Percentiles rank a stretch among this genome's conserved stretches.
Conservation (phyloP, 1,284 basidiomycete genomes). For the Ceratobasidium sp. region DNA sequence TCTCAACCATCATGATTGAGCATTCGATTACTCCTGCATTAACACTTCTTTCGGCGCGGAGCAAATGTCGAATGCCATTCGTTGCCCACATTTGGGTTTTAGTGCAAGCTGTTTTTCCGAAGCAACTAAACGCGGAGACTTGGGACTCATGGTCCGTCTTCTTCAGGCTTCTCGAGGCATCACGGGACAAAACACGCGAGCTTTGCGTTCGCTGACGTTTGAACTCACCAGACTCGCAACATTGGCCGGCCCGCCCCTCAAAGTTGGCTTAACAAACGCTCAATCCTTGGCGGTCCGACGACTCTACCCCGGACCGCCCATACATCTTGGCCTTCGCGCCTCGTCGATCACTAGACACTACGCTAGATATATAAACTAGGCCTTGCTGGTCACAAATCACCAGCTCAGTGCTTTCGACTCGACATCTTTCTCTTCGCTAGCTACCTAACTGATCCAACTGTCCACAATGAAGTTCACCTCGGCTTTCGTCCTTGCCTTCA, state of each 20-base stretch:
- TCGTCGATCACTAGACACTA: too few relatives aligned
- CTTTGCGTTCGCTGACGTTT: not conserved
- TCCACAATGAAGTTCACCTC: constrained; percentile 31
- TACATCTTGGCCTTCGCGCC: too few relatives aligned
- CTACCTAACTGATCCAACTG: too few relatives aligned
- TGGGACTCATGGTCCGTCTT: not conserved
- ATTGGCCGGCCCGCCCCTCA: too few relatives aligned
- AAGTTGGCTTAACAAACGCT: too few relatives aligned
- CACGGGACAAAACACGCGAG: not conserved
- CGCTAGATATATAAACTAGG: too few relatives aligned
- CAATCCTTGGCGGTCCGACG: too few relatives aligned
- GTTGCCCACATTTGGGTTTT: not conserved
- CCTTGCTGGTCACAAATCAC: too few relatives aligned
- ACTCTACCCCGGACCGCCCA: too few relatives aligned
- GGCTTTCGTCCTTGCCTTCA: constrained; percentile 8
- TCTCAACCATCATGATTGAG: not conserved
- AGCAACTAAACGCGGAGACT: not conserved
- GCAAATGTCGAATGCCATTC: not conserved
- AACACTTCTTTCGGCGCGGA: not conserved
- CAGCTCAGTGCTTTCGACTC: too few relatives aligned
- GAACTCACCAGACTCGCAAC: not conserved
- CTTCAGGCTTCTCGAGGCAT: not conserved
- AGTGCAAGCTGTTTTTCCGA: not conserved
- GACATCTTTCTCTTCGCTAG: too few relatives aligned
- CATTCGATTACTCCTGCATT: not conserved